Percentiles rank a stretch among this genome's conserved stretches.
phyloP scores from a whole-genome alignment of 495 filamentous ascomycete genomes.

The Penicillium tannophilum region DNA sequence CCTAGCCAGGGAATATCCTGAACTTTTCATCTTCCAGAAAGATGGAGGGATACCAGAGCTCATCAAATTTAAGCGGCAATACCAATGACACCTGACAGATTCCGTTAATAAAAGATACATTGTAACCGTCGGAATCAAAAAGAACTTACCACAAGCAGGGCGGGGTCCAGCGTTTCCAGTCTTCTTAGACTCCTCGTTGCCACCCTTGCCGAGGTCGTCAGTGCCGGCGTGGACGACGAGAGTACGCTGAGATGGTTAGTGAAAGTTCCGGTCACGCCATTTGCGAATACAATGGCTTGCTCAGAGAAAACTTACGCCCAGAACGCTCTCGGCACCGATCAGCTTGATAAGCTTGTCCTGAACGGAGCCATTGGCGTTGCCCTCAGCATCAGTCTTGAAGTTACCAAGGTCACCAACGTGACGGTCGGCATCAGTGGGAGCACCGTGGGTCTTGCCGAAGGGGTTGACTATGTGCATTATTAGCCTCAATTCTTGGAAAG shows the following conservation, averaged over 20 bases:
- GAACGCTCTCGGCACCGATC: constrained; percentile 91
- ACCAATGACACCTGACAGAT: constrained; percentile 73
- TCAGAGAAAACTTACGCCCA: constrained; percentile 69
- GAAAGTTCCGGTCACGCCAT: constrained; percentile 2
- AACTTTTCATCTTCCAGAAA: constrained; percentile 23
- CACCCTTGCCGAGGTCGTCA: constrained; percentile 92
- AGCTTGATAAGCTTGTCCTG: constrained; percentile 84
- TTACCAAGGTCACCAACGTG: constrained; percentile 98
- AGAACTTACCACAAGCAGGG: constrained; percentile 82
- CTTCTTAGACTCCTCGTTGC: constrained; percentile 90
- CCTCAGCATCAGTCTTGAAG: constrained; percentile 90
- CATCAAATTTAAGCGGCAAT: constrained; percentile 61
- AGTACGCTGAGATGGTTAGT: constrained; percentile 65
- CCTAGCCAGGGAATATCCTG: constrained; percentile 28
- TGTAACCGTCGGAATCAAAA: background rate
- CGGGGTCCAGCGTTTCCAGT: constrained; percentile 93
- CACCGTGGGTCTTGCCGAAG: constrained; percentile 86
- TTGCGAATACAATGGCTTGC: background rate
- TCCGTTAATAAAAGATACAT: constrained; percentile 1
- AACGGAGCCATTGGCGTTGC: constrained; percentile 76
- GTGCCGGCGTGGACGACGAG: constrained; percentile 93
- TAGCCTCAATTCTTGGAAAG: background rate
- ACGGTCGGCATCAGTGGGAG: constrained; percentile 75
- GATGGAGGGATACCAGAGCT: constrained; percentile 19
- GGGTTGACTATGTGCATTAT: constrained; percentile 76